Evolutionary conservation across 768 basidiomycete species (phyloP).

Genomic region (Inosperma sp.): DNA sequence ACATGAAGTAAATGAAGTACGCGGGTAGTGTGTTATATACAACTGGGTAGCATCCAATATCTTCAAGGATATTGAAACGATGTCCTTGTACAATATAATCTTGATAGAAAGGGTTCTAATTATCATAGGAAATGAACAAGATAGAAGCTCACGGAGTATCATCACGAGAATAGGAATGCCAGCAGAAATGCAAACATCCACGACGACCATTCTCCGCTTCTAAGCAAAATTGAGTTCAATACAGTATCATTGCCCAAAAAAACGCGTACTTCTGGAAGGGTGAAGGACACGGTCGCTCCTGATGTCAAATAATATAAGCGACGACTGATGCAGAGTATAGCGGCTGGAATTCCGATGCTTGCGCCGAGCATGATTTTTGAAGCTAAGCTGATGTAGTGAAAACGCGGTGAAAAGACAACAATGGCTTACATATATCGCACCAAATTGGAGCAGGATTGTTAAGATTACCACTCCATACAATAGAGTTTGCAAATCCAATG

Average conservation of each 20-base stretch:
- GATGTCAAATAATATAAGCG: slow-evolving; percentile 45
- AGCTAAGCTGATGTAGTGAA: slow-evolving; percentile 28
- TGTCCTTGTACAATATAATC: slow-evolving; percentile 47
- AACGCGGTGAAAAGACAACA: background rate
- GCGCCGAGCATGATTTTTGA: slow-evolving; percentile 43
- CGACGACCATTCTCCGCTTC: slow-evolving; percentile 38
- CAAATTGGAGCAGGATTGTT: slow-evolving; percentile 45
- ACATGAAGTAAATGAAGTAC: slow-evolving; percentile 32
- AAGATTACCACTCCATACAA: slow-evolving; percentile 47
- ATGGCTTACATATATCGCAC: slow-evolving; percentile 58
- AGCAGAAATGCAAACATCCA: slow-evolving; percentile 36
- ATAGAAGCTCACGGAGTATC: slow-evolving; percentile 40
- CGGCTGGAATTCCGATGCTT: slow-evolving; percentile 42
- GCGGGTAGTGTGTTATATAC: slow-evolving; percentile 32
- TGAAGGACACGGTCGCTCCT: slow-evolving; percentile 25
- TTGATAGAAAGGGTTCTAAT: slow-evolving; percentile 16
- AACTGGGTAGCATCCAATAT: slow-evolving; percentile 38
- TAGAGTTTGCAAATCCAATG: slow-evolving; percentile 44
- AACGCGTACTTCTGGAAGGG: slow-evolving; percentile 32
- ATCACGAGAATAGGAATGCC: slow-evolving; percentile 43
- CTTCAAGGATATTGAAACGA: slow-evolving; percentile 45
- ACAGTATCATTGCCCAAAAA: too few species aligned
- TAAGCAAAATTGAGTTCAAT: slow-evolving; percentile 15
- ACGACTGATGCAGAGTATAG: slow-evolving; percentile 49
- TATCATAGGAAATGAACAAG: background rate